Base-by-base conservation (phyloP, 108 stramenopile genomes). In the Seminavis robusta region DNA sequence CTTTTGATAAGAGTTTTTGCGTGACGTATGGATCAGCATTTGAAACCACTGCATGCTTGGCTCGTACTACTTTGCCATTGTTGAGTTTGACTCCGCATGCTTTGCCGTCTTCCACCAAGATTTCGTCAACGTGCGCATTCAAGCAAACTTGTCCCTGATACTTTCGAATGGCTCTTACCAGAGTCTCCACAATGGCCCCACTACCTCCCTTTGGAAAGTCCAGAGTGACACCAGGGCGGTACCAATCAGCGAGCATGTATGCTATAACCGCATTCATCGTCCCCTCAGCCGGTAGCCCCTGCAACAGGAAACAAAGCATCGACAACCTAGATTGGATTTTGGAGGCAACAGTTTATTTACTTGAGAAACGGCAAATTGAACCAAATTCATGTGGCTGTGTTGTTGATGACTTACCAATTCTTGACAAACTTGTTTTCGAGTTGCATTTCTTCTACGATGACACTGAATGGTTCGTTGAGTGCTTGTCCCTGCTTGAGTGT, bases 241-340 rank as follows among this genome's bases (percentile, higher is more conserved):
- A 93, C 69, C 91, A 90, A 52, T 96, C 95, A 30, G 85, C 88
- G 10, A 97, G 57, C 96, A 97, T 97, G 74, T 94, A 95, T 11
- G 88, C 86, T 80, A 90, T 96, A 7, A 94, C 92, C 0, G 94
- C 92, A 60, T 88, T 90, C 59, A 94, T 82, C 16, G 95, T 94
- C 4, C 81, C 82, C 16, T 76, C 69, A 9, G 95, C 90, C 0
- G 94, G 90, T 15, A 94, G 62, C 40, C 95, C 95, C 44, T 94
- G 93, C 37, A 96, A 63, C 16, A 94, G 48, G 51, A 96, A 96
- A 24, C 90, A 90, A 8, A 94, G 65, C 77, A 90, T 83, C n/a
- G 34, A 36, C 13, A 36, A 36, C 34, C 8, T 10, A 8, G 13
- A 36, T n/a, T n/a, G n/a, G n/a, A n/a, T n/a, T n/a, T n/a, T n/a